A percentile compares a stretch with the other conserved stretches of the same genome.
phyloP scores from a whole-genome alignment of 495 filamentous ascomycete genomes.

The Cairneyella variabilis region DNA sequence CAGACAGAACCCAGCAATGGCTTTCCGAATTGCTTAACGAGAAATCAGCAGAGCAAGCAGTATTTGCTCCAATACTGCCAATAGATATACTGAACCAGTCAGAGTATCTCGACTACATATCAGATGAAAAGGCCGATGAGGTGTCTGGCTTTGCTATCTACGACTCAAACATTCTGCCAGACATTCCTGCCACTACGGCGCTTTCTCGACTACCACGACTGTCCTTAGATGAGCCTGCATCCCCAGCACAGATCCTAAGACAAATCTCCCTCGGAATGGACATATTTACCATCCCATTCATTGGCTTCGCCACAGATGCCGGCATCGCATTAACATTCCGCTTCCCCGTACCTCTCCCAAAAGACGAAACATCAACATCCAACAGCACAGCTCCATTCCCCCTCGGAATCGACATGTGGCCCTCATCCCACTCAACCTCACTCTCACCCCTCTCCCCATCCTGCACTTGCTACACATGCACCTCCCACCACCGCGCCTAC shows the following conservation, averaged over 20 bases:
- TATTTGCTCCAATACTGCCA: slow-evolving; percentile 82
- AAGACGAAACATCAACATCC: not conserved
- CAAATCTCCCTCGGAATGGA: slow-evolving; percentile 76
- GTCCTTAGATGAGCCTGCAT: slow-evolving; percentile 60
- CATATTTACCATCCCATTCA: slow-evolving; percentile 70
- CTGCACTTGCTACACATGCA: slow-evolving; percentile 84
- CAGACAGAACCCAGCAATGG: slow-evolving; percentile 75
- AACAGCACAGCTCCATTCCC: slow-evolving; percentile 31
- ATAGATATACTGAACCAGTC: slow-evolving; percentile 69
- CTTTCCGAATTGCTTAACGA: slow-evolving; percentile 53
- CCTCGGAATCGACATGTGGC: slow-evolving; percentile 77
- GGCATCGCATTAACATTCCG: slow-evolving; percentile 80
- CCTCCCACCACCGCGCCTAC: slow-evolving; percentile 78
- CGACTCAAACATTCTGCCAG: slow-evolving; percentile 62
- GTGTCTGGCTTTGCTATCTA: slow-evolving; percentile 83
- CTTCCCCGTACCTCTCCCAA: slow-evolving; percentile 47
- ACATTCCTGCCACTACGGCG: slow-evolving; percentile 53
- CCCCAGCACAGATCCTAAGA: slow-evolving; percentile 70
- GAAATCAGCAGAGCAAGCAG: slow-evolving; percentile 33
- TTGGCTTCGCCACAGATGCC: slow-evolving; percentile 70
- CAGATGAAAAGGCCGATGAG: slow-evolving; percentile 43
- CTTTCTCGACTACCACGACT: slow-evolving; percentile 62
- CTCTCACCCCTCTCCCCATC: slow-evolving; percentile 50
- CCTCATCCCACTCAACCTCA: slow-evolving; percentile 48
- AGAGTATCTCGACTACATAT: slow-evolving; percentile 68